Percentiles rank a stretch among this genome's conserved stretches.
Conservation (phyloP, 1,284 basidiomycete species). For the Ganoderma meredithae region DNA sequence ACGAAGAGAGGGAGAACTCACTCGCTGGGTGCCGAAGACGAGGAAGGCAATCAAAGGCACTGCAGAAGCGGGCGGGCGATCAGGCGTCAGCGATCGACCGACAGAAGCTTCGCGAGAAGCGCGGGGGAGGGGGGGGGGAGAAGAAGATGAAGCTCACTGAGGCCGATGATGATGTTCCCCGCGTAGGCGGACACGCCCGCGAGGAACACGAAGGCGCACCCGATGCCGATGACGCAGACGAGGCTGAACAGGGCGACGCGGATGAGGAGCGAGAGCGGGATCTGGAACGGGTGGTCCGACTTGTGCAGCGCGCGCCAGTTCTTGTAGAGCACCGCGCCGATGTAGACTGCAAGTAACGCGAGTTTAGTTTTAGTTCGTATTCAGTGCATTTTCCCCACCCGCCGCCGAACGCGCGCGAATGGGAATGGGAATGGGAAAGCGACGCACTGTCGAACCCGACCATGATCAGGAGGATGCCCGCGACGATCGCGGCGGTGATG, state of each 20-base stretch:
- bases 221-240: constrained; percentile 33
- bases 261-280: constrained; percentile 33
- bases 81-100: not conserved
- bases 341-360: constrained; percentile 23
- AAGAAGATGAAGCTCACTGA: constrained; percentile 21
- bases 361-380: too few relatives aligned
- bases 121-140: not conserved
- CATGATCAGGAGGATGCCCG: constrained; percentile 27
- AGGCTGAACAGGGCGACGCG: constrained; percentile 34
- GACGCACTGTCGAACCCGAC: constrained; percentile 27
- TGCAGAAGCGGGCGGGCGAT: constrained; percentile 7
- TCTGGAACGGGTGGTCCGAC: constrained; percentile 28
- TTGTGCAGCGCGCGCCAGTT: constrained; percentile 35
- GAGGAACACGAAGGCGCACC: constrained; percentile 33
- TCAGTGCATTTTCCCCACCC: not conserved
- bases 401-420: not conserved
- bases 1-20: constrained; percentile 11
- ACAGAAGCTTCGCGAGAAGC: not conserved
- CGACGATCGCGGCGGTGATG: constrained; percentile 26
- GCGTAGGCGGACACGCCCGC: constrained; percentile 29
- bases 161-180: constrained; percentile 32
- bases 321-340: constrained; percentile 27
- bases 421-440: not conserved
- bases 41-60: constrained; percentile 35
- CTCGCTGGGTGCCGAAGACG: constrained; percentile 33